Evolutionary conservation across 2,329 filamentous ascomycete species (phyloP).

Genomic region (Colletotrichum melonis): DNA sequence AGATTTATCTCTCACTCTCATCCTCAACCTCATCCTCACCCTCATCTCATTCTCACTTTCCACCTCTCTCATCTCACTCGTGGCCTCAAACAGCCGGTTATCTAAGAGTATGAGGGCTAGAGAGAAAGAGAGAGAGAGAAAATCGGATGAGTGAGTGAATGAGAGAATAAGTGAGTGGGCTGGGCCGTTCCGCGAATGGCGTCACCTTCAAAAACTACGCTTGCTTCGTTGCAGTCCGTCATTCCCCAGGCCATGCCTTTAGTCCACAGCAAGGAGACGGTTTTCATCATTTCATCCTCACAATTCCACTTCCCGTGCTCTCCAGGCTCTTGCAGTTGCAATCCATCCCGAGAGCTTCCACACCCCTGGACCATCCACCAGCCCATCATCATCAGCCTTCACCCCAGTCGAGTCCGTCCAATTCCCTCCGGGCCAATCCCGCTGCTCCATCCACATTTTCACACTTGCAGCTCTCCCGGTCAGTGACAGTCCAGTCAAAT

Average conservation of each 20-base stretch:
- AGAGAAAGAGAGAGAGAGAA: background rate
- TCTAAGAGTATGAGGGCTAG: background rate
- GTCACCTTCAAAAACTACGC: background rate
- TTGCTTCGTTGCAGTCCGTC: too few relatives aligned
- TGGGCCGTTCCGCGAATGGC: slow-evolving; percentile 6
- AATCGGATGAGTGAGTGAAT: background rate
- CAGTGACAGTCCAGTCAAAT: slow-evolving; percentile 9
- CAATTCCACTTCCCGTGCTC: background rate
- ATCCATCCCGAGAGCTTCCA: background rate
- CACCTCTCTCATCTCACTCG: background rate
- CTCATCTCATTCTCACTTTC: background rate
- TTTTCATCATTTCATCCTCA: background rate
- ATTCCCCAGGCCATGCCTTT: too few relatives aligned
- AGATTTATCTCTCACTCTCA: background rate
- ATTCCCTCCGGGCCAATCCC: background rate
- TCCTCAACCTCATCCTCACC: background rate
- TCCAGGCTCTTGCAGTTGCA: background rate
- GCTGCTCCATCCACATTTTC: background rate
- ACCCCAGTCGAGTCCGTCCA: background rate
- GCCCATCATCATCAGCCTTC: background rate
- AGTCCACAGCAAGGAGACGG: too few relatives aligned
- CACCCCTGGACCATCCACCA: background rate
- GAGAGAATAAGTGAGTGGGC: background rate
- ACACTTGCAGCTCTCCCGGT: background rate
- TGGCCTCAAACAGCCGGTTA: background rate